Conservation (phyloP, 1,284 basidiomycete species). For the Rhodofomes roseus region DNA sequence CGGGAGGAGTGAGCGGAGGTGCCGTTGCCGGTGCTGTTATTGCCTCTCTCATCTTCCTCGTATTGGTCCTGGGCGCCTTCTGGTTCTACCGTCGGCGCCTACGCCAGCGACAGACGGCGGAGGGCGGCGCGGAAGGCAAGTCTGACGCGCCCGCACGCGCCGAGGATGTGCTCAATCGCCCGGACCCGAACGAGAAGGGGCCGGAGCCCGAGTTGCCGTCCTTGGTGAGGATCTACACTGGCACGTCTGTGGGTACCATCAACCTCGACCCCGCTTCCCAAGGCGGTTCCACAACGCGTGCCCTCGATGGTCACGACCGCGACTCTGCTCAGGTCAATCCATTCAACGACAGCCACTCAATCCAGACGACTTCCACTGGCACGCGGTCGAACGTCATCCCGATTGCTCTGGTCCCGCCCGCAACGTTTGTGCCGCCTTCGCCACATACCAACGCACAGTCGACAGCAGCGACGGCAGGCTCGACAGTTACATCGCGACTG, state of each 20-base stretch:
- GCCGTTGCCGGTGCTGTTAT: conserved; percentile 73
- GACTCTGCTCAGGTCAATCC: conserved; percentile 52
- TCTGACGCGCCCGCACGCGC: conserved; percentile 67
- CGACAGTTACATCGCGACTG: conserved; percentile 4
- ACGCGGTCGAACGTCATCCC: conserved; percentile 83
- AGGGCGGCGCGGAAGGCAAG: conserved; percentile 40
- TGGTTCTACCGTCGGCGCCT: conserved; percentile 60
- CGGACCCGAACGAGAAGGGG: conserved; percentile 71
- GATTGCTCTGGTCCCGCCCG: conserved; percentile 72
- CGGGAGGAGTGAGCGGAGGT: conserved; percentile 53
- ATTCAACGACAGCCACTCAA: conserved; percentile 73
- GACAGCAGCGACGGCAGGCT: conserved; percentile 25
- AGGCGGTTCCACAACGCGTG: conserved; percentile 27
- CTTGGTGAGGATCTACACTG: conserved; percentile 45
- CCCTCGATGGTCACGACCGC: conserved; percentile 24
- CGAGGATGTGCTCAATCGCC: conserved; percentile 70
- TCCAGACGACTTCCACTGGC: conserved; percentile 66
- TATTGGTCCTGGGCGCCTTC: conserved; percentile 45
- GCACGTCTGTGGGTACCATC: conserved; percentile 45
- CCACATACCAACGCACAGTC: conserved; percentile 30
- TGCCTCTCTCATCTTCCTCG: conserved; percentile 57
- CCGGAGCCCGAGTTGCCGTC: conserved; percentile 28
- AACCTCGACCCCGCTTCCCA: conserved; percentile 55
- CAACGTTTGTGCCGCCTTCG: conserved; percentile 32
- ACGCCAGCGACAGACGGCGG: conserved; percentile 23